Evolutionary conservation across 2,329 filamentous ascomycete species (phyloP).

Genomic region (Fusarium caatingaense): DNA sequence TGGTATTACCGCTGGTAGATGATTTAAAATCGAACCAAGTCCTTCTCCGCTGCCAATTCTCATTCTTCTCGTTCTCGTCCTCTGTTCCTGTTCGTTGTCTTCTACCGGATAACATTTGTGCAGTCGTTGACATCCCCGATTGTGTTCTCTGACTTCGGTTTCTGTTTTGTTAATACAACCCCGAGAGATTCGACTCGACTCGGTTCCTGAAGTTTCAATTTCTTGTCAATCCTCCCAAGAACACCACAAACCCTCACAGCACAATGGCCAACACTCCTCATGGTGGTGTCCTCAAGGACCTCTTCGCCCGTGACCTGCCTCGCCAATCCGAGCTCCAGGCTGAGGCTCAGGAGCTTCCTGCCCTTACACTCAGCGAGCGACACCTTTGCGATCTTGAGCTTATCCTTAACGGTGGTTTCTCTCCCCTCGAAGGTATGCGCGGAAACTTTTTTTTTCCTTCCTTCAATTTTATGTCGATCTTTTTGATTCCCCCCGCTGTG

Average conservation of each 20-base stretch:
- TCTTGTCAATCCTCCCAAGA: not conserved
- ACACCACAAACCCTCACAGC: slow-evolving; percentile 31
- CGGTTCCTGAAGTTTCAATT: slow-evolving; percentile 18
- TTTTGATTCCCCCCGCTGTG: slow-evolving; percentile 15
- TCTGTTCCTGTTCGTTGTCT: slow-evolving; percentile 23
- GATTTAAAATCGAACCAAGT: slow-evolving; percentile 38
- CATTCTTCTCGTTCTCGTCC: slow-evolving; percentile 18
- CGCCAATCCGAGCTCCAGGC: slow-evolving; percentile 81
- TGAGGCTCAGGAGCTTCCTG: slow-evolving; percentile 88
- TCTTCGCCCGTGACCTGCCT: slow-evolving; percentile 91
- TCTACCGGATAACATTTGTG: slow-evolving; percentile 25
- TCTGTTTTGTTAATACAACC: slow-evolving; percentile 23
- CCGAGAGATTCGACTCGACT: slow-evolving; percentile 21
- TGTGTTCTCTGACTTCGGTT: slow-evolving; percentile 47
- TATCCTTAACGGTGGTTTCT: slow-evolving; percentile 97
- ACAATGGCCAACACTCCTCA: slow-evolving; percentile 79
- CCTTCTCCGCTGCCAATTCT: slow-evolving; percentile 19
- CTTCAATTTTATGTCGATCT: not conserved
- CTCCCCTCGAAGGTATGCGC: slow-evolving; percentile 85
- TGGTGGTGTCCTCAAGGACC: slow-evolving; percentile 97
- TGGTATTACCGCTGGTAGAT: slow-evolving; percentile 12
- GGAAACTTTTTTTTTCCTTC: slow-evolving; percentile 49
- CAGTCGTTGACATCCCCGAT: slow-evolving; percentile 47
- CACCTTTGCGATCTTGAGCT: slow-evolving; percentile 98
- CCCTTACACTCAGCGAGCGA: slow-evolving; percentile 87